Conservation (phyloP, 768 basidiomycete species). For the Coprinopsis marcescibilis region DNA sequence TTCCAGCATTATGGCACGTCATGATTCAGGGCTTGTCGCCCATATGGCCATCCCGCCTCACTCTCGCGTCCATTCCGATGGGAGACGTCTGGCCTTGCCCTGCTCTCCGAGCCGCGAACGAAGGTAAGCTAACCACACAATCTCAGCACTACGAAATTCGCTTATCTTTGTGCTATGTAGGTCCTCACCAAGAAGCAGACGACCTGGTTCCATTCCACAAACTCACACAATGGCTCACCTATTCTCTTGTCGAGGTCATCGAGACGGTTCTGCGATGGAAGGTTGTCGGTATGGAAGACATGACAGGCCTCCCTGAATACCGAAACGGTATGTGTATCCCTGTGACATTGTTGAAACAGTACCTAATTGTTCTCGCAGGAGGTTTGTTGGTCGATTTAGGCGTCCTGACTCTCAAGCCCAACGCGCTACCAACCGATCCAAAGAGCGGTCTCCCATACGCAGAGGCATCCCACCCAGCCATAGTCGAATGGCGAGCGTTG, state of each 20-base stretch:
- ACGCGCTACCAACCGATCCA: conserved; percentile 44
- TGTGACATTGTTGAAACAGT: background rate
- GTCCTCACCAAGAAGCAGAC: conserved; percentile 41
- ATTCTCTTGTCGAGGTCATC: conserved; percentile 81
- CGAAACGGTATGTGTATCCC: conserved; percentile 60
- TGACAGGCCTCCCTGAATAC: conserved; percentile 95
- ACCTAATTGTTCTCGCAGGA: conserved; percentile 37
- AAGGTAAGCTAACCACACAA: conserved; percentile 2
- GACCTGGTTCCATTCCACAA: conserved; percentile 94
- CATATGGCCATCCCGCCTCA: conserved; percentile 84
- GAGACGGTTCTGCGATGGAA: conserved; percentile 73
- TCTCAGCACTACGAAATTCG: conserved; percentile 10
- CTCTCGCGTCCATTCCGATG: conserved; percentile 61
- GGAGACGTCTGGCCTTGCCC: conserved; percentile 94
- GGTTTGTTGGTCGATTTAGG: conserved; percentile 85
- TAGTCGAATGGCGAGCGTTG: conserved; percentile 95
- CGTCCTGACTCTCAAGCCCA: conserved; percentile 63
- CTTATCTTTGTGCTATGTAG: background rate
- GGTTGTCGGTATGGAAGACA: conserved; percentile 73
- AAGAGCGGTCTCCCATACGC: conserved; percentile 55
- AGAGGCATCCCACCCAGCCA: conserved; percentile 76
- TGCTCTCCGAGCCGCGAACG: conserved; percentile 31
- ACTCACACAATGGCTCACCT: conserved; percentile 90
- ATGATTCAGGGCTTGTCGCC: conserved; percentile 78
- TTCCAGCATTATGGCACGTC: conserved; percentile 74